Evolutionary conservation across 345 rosid species (phyloP).

Genomic region (Ricinus communis): DNA sequence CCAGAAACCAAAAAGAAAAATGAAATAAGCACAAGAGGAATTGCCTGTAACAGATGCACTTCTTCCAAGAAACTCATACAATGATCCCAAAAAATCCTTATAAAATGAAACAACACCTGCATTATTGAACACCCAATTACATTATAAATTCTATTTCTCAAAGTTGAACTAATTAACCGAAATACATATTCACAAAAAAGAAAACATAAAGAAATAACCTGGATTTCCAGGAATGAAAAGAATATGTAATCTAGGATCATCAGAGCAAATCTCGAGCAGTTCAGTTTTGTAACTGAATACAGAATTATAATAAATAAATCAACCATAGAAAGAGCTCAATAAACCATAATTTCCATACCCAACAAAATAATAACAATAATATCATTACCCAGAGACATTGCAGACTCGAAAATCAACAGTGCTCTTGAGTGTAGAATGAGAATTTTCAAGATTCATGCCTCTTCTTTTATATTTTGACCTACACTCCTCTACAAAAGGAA

Average conservation of each 20-base stretch:
- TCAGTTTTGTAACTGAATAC: conserved; percentile 57
- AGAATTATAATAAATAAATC: background rate
- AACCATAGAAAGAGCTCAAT: background rate
- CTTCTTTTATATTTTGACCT: conserved; percentile 6
- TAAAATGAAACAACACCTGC: conserved; percentile 72
- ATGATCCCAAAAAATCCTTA: conserved; percentile 73
- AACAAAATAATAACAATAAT: background rate
- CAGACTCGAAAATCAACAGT: conserved; percentile 50
- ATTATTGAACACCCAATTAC: background rate
- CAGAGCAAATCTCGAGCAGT: conserved; percentile 65
- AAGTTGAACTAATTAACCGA: background rate
- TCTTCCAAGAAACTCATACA: conserved; percentile 61
- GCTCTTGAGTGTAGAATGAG: conserved; percentile 30
- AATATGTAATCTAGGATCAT: conserved; percentile 57
- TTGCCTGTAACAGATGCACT: conserved; percentile 47
- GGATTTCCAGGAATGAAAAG: conserved; percentile 69
- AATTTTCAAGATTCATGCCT: conserved; percentile 45
- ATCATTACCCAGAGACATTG: conserved; percentile 59
- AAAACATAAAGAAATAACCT: conserved; percentile 16
- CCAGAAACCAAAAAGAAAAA: background rate
- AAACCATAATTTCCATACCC: background rate
- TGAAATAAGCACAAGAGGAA: background rate
- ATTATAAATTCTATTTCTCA: background rate
- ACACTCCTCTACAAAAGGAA: background rate
- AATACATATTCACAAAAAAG: background rate